Conservation (phyloP, 2,329 filamentous ascomycete genomes). For the Zymoseptoria ardabiliae region DNA sequence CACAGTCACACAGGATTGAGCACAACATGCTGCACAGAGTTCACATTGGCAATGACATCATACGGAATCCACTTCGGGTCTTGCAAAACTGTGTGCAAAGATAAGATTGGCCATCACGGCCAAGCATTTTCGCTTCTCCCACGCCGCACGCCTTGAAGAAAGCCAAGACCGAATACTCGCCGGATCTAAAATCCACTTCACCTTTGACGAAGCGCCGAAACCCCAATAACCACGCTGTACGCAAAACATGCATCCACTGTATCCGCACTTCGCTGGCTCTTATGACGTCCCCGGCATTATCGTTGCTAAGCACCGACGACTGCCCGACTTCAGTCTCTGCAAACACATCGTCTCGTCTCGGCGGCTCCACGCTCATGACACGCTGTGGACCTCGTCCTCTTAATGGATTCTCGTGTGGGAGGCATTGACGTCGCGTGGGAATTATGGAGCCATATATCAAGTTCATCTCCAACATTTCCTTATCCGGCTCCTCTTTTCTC, state of each 20-base stretch:
- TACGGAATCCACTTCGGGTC: not conserved
- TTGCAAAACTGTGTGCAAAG: not conserved
- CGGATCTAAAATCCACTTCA: not conserved
- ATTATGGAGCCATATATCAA: not conserved
- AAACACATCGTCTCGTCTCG: not conserved
- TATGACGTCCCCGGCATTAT: not conserved
- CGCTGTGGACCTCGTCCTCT: not conserved
- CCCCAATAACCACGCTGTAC: not conserved
- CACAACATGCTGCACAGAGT: not conserved
- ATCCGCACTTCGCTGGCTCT: not conserved
- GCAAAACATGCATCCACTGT: not conserved
- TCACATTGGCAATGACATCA: not conserved
- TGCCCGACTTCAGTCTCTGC: not conserved
- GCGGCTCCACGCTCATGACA: not conserved
- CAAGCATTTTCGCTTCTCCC: not conserved
- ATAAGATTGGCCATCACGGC: not conserved
- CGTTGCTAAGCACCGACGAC: not conserved
- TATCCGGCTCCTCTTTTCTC: constrained; percentile 1
- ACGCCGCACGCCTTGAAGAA: not conserved
- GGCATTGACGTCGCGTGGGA: not conserved
- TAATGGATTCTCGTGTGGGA: not conserved
- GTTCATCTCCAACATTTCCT: not conserved
- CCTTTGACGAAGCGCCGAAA: not conserved
- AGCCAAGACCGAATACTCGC: not conserved
- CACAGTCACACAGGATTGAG: not conserved